Conservation (phyloP, 345 rosid genomes). For the Capsella bursapastoris region DNA sequence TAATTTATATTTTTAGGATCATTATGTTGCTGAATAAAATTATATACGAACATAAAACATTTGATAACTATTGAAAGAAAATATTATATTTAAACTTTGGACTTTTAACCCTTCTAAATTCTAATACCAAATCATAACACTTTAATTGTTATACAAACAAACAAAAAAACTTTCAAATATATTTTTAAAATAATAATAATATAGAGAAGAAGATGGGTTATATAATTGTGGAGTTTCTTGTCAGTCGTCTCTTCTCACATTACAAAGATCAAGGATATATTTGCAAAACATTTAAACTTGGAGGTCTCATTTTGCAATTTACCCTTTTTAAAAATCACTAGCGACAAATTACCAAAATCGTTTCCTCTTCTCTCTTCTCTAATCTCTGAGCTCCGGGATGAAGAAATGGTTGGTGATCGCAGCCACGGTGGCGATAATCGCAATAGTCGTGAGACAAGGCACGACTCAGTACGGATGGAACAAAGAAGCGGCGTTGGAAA, state of each 20-base stretch:
- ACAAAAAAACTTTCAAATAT: too few relatives aligned
- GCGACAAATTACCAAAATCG: not conserved
- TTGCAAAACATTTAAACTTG: not conserved
- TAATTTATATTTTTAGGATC: too few relatives aligned
- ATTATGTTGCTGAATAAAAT: too few relatives aligned
- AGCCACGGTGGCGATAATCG: conserved; percentile 45
- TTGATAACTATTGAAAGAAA: too few relatives aligned
- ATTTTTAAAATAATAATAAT: too few relatives aligned
- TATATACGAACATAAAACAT: too few relatives aligned
- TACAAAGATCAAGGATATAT: not conserved
- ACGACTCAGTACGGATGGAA: conserved; percentile 53
- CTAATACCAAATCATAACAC: too few relatives aligned
- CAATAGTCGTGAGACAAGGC: conserved; percentile 45
- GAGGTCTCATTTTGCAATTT: not conserved
- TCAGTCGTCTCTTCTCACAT: not conserved
- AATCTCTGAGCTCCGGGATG: conserved; percentile 40
- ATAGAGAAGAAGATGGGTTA: too few relatives aligned
- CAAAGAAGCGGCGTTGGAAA: conserved; percentile 55
- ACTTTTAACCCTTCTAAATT: too few relatives aligned
- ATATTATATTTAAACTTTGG: too few relatives aligned
- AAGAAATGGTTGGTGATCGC: conserved; percentile 63
- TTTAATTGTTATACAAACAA: too few relatives aligned
- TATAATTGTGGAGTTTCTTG: not conserved
- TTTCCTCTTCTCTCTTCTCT: not conserved
- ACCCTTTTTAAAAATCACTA: not conserved